A percentile compares a stretch with the other conserved stretches of the same genome.
These are phyloP conservation scores for Monosporascus sp. DNA, from an alignment of 2,329 filamentous ascomycete genomes.

Conservation along the genomic window DNA sequence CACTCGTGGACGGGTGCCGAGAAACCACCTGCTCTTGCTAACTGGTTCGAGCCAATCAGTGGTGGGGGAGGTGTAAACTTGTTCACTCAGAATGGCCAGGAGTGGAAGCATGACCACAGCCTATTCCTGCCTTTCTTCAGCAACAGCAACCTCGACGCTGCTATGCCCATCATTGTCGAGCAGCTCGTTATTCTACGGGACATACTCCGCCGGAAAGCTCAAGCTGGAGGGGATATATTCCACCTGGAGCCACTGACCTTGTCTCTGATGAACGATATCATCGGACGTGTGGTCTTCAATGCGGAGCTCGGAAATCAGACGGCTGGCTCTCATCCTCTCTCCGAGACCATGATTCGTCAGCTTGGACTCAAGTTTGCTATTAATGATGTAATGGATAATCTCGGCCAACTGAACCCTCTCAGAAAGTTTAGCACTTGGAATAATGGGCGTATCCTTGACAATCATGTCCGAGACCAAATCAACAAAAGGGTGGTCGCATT, in stretches of 20 bases:
- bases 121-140: slow-evolving; percentile 28
- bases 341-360: slow-evolving; percentile 24
- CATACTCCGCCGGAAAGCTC: slow-evolving; percentile 17
- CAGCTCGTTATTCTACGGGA: slow-evolving; percentile 24
- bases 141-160: slow-evolving; percentile 26
- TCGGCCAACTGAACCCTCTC: slow-evolving; percentile 26
- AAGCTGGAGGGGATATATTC: slow-evolving; percentile 10
- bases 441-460: slow-evolving; percentile 25
- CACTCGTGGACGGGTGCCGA: slow-evolving; percentile 20
- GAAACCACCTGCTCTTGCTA: slow-evolving; percentile 22
- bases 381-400: slow-evolving; percentile 21
- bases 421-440: slow-evolving; percentile 24
- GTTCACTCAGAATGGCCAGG: slow-evolving; percentile 27
- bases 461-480: slow-evolving; percentile 24
- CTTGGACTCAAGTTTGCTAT: slow-evolving; percentile 21
- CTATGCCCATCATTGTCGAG: slow-evolving; percentile 22
- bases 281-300: slow-evolving; percentile 26
- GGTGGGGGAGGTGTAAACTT: slow-evolving; percentile 23
- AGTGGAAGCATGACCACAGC: slow-evolving; percentile 25
- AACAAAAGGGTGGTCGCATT: slow-evolving; percentile 17
- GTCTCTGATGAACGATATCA: slow-evolving; percentile 29
- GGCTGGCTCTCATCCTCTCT: slow-evolving; percentile 23
- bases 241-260: slow-evolving; percentile 21
- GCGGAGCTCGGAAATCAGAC: slow-evolving; percentile 26
- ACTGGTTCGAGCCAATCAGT: slow-evolving; percentile 28